Evolutionary conservation across 108 stramenopile species (phyloP).

Genomic region (Chaetoceros muelleri): DNA sequence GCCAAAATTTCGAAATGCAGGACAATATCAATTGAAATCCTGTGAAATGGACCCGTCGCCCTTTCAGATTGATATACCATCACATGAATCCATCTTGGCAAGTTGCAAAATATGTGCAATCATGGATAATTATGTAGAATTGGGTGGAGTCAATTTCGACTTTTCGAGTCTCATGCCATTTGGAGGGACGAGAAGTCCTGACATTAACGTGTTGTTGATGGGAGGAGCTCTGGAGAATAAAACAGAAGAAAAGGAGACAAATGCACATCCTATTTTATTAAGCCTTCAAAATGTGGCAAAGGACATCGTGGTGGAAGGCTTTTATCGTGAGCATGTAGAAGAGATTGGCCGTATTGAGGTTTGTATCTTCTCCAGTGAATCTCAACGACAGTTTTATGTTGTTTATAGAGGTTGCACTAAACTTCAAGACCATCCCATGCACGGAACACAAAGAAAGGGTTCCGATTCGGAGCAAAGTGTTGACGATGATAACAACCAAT

Average conservation of each 20-base stretch:
- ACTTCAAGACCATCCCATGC: conserved; percentile 34
- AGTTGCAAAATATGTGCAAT: not conserved
- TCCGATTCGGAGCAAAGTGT: conserved; percentile 7
- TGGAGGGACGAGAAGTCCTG: not conserved
- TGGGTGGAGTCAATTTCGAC: not conserved
- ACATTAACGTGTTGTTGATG: not conserved
- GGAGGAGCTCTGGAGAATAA: not conserved
- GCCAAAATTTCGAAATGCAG: not conserved
- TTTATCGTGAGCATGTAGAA: not conserved
- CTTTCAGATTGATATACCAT: not conserved
- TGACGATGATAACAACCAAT: conserved; percentile 2
- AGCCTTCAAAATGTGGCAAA: not conserved
- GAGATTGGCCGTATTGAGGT: conserved; percentile 19
- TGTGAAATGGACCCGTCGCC: not conserved
- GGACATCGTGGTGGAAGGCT: not conserved
- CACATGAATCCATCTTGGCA: not conserved
- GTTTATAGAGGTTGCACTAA: conserved; percentile 57
- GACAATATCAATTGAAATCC: not conserved
- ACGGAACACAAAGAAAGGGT: conserved; percentile 4
- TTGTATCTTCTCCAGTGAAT: conserved; percentile 50
- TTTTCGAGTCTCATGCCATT: not conserved
- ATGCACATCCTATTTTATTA: not conserved
- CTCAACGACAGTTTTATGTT: conserved; percentile 47
- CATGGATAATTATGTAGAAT: not conserved
- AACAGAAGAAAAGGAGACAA: not conserved